Evolutionary conservation across 2,329 filamentous ascomycete genomes (phyloP), one percentile per base, ranked within the genome.

Genomic region (Phialophora verrucosa): DNA sequence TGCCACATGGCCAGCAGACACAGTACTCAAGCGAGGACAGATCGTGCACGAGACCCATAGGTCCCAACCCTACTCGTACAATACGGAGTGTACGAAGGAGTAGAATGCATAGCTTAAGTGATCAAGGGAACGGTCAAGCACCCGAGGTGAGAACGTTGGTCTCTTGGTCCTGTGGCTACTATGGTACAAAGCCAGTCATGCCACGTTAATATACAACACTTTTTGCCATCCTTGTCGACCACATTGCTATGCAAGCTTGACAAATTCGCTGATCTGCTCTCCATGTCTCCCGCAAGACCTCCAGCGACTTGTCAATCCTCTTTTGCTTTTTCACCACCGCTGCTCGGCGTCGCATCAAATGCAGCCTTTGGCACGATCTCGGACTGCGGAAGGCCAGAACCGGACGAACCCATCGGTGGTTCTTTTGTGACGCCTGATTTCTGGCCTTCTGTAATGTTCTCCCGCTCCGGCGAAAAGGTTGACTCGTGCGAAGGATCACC

Each of bases 391-490:
- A 20, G 59, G 29, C 17, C n/a, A 7, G 35, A 58, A 11, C 32
- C 51, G 49, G 31, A 49, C 12, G 59, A 51, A 54, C 31, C 17
- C 14, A 29, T 8, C 20, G 59, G 20, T 17, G 65, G 50, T n/a
- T 61, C 35, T 20, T 31, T 58, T 23, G 55, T 27, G 7, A 38
- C 51, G 10, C 35, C 20, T 29, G 64, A 67, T 14, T 55, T 57
- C 31, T 65, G 66, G 23, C 62, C 66, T 31, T 68, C 66, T 25
- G 6, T 31, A 32, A 65, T 61, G 31, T 63, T 60, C 50, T 65
- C 66, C 0, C 63, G 62, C 49, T 68, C 66, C 8, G 54, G 59
- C 25, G 63, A 68, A 25, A 65, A 42, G 5, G 59, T 65, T 6
- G 57, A 50, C 44, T 44, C 44, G 31, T 59, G 57, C 17, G 57